These are phyloP conservation scores for Fraxinus velutina DNA, from an alignment of 305 asterid genomes.

Conservation along the genomic window DNA sequence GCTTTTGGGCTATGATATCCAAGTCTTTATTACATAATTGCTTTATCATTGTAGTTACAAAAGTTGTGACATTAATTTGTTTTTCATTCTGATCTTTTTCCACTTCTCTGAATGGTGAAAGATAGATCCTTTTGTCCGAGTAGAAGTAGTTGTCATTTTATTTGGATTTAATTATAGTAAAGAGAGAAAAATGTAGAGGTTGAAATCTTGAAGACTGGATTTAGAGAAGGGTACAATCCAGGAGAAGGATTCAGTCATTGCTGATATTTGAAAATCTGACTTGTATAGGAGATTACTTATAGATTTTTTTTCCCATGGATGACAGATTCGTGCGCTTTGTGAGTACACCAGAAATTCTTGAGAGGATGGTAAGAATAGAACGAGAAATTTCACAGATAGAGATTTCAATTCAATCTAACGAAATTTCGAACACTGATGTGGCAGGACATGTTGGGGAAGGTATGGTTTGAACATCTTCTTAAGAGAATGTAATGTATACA, in stretches of 20 bases:
- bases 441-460: constrained; percentile 47
- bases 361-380: constrained; percentile 65
- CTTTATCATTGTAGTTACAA: neutral
- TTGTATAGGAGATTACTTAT: constrained; percentile 5
- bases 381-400: constrained; percentile 74
- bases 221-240: neutral
- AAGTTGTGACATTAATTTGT: neutral
- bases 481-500: neutral
- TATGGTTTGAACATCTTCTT: constrained; percentile 16
- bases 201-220: constrained; percentile 10
- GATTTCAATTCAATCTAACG: constrained; percentile 54
- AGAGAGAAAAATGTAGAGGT: neutral
- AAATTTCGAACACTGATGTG: constrained; percentile 34
- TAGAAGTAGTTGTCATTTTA: neutral
- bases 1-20: neutral
- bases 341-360: constrained; percentile 82
- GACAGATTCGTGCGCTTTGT: constrained; percentile 79
- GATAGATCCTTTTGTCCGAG: neutral
- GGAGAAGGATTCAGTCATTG: constrained; percentile 2
- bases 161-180: neutral
- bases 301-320: neutral
- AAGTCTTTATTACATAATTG: neutral
- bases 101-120: constrained; percentile 16
- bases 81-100: neutral
- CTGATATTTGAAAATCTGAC: neutral